A percentile compares a stretch with the other conserved stretches of the same genome.
phyloP scores from a whole-genome alignment of 2,329 filamentous ascomycete genomes.

The Fusarium sp. region DNA sequence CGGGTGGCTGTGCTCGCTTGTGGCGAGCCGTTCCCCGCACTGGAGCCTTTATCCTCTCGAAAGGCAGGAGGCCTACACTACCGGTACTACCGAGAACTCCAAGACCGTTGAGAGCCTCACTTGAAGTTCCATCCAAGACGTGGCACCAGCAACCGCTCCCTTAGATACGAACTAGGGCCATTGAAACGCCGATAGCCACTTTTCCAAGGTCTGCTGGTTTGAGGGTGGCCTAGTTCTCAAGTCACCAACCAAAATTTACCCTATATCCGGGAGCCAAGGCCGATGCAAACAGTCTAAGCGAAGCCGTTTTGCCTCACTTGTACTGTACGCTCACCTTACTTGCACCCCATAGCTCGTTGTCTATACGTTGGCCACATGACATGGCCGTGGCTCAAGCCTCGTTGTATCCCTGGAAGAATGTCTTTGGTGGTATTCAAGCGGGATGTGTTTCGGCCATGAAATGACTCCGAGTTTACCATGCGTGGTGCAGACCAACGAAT shows the following conservation, averaged over 20 bases:
- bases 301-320: slow-evolving; percentile 2
- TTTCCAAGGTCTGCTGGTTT: slow-evolving; percentile 1
- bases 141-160: slow-evolving; percentile 35
- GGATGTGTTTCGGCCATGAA: slow-evolving; percentile 6
- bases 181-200: slow-evolving; percentile 8
- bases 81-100: slow-evolving; percentile 12
- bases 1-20: slow-evolving; percentile 35
- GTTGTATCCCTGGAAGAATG: neutral
- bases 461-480: neutral
- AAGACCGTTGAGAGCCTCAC: slow-evolving; percentile 30
- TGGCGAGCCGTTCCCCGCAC: slow-evolving; percentile 21
- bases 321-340: neutral
- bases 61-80: slow-evolving; percentile 35
- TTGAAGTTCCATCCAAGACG: slow-evolving; percentile 32
- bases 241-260: slow-evolving; percentile 8
- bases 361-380: slow-evolving; percentile 14
- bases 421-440: neutral
- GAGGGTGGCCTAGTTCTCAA: neutral
- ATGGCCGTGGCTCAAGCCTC: slow-evolving; percentile 3
- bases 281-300: neutral
- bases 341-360: slow-evolving; percentile 1
- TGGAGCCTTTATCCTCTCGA: neutral
- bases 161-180: slow-evolving; percentile 16
- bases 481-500: slow-evolving; percentile 24
- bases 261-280: neutral